Evolutionary conservation across 2,329 filamentous ascomycete species (phyloP).

Genomic region (Endoconidiophora polonica): DNA sequence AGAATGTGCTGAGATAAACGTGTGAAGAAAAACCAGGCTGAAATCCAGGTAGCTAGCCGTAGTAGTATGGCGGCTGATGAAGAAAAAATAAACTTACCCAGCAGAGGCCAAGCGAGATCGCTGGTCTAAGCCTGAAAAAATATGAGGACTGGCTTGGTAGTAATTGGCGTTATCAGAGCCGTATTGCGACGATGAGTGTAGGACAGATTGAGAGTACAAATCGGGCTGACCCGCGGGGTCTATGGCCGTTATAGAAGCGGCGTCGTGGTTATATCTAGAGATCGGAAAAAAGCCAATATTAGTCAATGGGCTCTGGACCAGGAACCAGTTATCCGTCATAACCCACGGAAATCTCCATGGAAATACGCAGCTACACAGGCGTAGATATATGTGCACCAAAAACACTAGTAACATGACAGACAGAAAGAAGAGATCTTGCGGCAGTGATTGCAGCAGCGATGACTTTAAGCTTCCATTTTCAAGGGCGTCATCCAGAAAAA

Average conservation of each 20-base stretch:
- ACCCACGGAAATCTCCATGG: too few species aligned
- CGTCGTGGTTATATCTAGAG: slow-evolving; percentile 38
- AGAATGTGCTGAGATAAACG: too few species aligned
- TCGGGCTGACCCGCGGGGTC: slow-evolving; percentile 27
- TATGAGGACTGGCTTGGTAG: slow-evolving; percentile 31
- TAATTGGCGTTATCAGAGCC: slow-evolving; percentile 28
- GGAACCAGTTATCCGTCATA: too few species aligned
- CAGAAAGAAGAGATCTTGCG: slow-evolving; percentile 3
- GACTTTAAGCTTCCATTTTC: too few species aligned
- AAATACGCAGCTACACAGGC: too few species aligned
- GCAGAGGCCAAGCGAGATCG: slow-evolving; percentile 34
- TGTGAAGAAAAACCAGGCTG: too few species aligned
- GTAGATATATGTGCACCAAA: too few species aligned
- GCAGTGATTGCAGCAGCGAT: too few species aligned
- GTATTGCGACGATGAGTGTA: slow-evolving; percentile 31
- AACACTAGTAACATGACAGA: too few species aligned
- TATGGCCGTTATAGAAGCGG: slow-evolving; percentile 33
- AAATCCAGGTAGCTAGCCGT: too few species aligned
- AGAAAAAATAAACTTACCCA: slow-evolving; percentile 26
- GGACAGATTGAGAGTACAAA: slow-evolving; percentile 33
- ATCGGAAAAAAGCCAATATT: slow-evolving; percentile 9
- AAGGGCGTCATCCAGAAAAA: too few species aligned
- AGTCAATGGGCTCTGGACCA: not conserved
- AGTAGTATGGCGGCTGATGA: too few species aligned
- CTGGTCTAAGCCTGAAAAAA: slow-evolving; percentile 34